Conservation (phyloP, 768 basidiomycete genomes). For the Tricholoma hemisulphureum region DNA sequence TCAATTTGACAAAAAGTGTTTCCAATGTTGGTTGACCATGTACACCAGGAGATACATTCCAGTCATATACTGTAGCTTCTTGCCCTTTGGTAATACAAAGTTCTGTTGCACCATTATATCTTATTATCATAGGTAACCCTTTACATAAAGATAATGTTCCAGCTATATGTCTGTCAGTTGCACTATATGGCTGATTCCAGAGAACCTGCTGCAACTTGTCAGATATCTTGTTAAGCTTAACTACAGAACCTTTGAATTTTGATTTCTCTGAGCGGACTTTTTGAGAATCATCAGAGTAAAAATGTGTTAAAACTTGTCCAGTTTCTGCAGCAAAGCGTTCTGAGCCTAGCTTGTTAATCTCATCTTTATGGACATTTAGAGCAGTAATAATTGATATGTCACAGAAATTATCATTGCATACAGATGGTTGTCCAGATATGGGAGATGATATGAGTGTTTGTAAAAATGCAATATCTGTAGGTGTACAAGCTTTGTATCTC, state of each 20-base stretch:
- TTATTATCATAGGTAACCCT: constrained; percentile 23
- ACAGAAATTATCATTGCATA: constrained; percentile 16
- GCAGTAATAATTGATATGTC: constrained; percentile 35
- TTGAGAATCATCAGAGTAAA: constrained; percentile 25
- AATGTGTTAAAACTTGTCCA: constrained; percentile 19
- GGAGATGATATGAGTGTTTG: constrained; percentile 20
- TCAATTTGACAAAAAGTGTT: too few relatives aligned
- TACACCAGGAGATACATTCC: neutral
- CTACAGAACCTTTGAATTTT: neutral
- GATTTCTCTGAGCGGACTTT: neutral
- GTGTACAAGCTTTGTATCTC: constrained; percentile 40
- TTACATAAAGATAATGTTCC: constrained; percentile 19
- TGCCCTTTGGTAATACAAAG: constrained; percentile 1
- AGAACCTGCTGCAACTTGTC: neutral
- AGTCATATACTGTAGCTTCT: neutral
- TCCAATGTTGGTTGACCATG: neutral
- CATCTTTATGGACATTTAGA: constrained; percentile 31
- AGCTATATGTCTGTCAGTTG: too few relatives aligned
- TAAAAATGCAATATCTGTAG: constrained; percentile 36
- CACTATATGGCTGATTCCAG: too few relatives aligned
- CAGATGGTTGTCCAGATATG: constrained; percentile 1
- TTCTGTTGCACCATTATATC: constrained; percentile 15
- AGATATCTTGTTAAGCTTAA: neutral
- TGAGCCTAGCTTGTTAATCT: constrained; percentile 27
- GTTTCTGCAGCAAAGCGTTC: constrained; percentile 29